Evolutionary conservation across 202 grass and related monocot genomes (phyloP), one percentile per base, ranked within the genome.

Genomic region (Zizania palustris): DNA sequence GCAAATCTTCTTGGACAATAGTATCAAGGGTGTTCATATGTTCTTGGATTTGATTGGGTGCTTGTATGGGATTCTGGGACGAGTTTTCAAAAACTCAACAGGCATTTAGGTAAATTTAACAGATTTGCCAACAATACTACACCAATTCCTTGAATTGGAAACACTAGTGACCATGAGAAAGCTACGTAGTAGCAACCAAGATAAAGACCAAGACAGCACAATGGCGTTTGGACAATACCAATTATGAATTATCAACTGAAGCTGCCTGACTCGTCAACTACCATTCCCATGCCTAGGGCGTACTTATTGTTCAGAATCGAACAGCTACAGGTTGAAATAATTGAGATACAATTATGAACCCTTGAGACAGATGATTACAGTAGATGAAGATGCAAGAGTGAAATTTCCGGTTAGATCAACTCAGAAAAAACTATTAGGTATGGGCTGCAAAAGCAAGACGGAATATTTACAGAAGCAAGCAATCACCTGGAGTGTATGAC

Each of bases 171-270:
- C 22, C 63, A 73, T 50, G 65, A 45, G 79, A 83, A 69, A 87
- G 80, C 60, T 78, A 65, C 79, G 78, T 73, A 39, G 60, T 64
- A 87, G 45, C 80, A 38, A 60, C 85, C 67, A 62, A 18, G 43
- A 50, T 39, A 63, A 65, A 81, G 42, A 53, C 19, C 42, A 60
- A 48, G 39, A 71, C 13, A 63, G 43, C 59, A 43, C 37, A 35
- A 53, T 67, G 63, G 53, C 65, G 77, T 62, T 59, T 81, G 66
- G 21, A 65, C 21, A 65, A 60, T 15, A 76, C 76, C 43, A 81
- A 81, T 10, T 15, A 76, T 81, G 36, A 81, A 81, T 10, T 15
- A 76, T 81, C 43, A 81, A 81, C 13, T 12, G 18, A 60, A 75
- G 42, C 59, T 34, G 49, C 43, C 58, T 11, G 60, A 84, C 68